Percentiles rank a stretch among this genome's conserved stretches.
Evolutionary conservation across 805 yeast genomes (phyloP).

Genomic region (Starmera dryadoides): DNA sequence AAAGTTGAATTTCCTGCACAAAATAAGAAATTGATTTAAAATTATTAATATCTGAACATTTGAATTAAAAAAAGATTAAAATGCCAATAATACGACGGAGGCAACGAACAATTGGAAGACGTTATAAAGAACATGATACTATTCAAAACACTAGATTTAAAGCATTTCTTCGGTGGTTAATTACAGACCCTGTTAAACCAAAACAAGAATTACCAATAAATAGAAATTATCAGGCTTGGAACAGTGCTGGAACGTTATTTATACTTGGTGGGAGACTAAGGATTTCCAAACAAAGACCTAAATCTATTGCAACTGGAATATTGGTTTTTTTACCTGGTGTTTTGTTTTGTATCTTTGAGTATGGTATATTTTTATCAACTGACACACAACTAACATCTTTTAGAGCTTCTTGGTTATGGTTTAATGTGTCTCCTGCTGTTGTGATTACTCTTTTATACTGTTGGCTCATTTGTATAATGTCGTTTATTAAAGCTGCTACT

Average conservation of each 20-base stretch:
- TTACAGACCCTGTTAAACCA: constrained; percentile 5
- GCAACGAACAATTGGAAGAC: not conserved
- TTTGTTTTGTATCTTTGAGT: constrained; percentile 46
- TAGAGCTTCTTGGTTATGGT: constrained; percentile 48
- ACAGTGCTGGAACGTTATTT: constrained; percentile 36
- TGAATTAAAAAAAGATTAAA: too few species aligned
- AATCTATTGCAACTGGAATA: constrained; percentile 28
- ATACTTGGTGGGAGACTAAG: constrained; percentile 62
- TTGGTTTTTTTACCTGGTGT: constrained; percentile 38
- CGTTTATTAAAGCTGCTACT: constrained; percentile 47
- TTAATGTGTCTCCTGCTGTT: constrained; percentile 43
- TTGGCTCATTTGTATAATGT: constrained; percentile 42
- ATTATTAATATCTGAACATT: not conserved
- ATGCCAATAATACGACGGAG: not conserved
- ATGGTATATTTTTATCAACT: constrained; percentile 1
- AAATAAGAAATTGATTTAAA: too few species aligned
- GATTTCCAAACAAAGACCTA: constrained; percentile 32
- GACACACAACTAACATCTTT: constrained; percentile 1
- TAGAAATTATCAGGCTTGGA: constrained; percentile 37
- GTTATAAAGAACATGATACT: not conserved
- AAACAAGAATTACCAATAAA: not conserved
- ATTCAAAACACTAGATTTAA: not conserved
- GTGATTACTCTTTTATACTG: constrained; percentile 52
- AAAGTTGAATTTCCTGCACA: too few species aligned
- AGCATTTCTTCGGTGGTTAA: constrained; percentile 15